Base-by-base conservation (phyloP, 805 yeast species). In the Kurtzmaniella fragi region DNA sequence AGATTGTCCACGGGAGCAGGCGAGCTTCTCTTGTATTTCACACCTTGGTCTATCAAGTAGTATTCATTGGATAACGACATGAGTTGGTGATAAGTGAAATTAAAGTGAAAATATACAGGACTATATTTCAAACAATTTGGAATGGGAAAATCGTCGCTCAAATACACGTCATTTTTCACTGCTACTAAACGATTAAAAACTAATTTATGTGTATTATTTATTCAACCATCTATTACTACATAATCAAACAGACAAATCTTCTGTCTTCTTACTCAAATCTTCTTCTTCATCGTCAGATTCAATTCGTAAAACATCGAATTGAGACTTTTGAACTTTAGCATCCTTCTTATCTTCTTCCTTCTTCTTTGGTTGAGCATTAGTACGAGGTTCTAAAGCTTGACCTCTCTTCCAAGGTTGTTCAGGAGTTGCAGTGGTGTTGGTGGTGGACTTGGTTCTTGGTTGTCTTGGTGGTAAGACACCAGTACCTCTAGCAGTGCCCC, bases 1-100 rank as follows among this genome's bases (percentile, higher is more conserved):
- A 93, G 67, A 59, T 90, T 85, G 39, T 80, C 76, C 38, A 80
- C 54, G 1, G 93, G 89, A n/a, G 86, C 76, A 4, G 95, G 93
- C 28, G 60, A 62, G 3, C 80, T 65, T 12, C 73, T 64, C 12
- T 63, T 61, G 44, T 68, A 68, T 4, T 50, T 41, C 15, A 20
- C 5, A 5, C 25, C 25, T 20, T 20, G 25, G 25, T 20, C 25
- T 20, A 20, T 20, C 25, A 20, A 20, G 8, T 20, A 20, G 25
- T 20, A 20, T 8, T 20, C 25, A 8, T 20, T 20, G 8, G 25
- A 20, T 5, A 20, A 20, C 7, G 25, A 20, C 25, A 20, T 20
- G 25, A 20, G 20, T 3, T 8, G 1, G 13, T 31, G 30, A 31
- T 12, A 17, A 17, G n/a, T 15, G 30, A 13, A 14, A 20, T 5